A percentile compares a stretch with the other conserved stretches of the same genome.
phyloP scores from a whole-genome alignment of 768 basidiomycete species.

The Boletus fagicola region DNA sequence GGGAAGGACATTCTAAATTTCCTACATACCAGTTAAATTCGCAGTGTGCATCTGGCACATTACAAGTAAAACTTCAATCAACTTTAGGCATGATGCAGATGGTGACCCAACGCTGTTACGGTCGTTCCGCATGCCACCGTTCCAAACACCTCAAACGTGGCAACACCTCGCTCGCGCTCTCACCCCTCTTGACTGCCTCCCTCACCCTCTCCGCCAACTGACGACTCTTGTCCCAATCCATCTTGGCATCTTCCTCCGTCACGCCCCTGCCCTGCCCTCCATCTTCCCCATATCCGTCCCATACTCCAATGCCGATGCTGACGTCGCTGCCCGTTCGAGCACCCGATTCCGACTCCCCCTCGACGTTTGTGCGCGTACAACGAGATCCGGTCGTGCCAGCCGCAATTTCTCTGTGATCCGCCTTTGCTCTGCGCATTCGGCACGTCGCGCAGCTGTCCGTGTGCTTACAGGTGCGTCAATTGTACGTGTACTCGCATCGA shows the following conservation, averaged over 20 bases:
- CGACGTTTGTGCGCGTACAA: constrained; percentile 29
- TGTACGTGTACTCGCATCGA: neutral
- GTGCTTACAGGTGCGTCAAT: constrained; percentile 7
- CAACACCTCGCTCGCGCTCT: constrained; percentile 22
- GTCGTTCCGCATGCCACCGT: constrained; percentile 8
- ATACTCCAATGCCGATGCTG: neutral
- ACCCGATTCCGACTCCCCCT: constrained; percentile 12
- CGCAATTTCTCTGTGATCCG: constrained; percentile 41
- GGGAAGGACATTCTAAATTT: neutral
- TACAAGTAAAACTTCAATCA: neutral
- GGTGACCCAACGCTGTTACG: neutral
- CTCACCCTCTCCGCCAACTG: constrained; percentile 23
- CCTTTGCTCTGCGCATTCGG: constrained; percentile 19
- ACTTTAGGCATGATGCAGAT: neutral
- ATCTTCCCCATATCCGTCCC: neutral
- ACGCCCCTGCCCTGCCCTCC: no score
- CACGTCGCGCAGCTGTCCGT: constrained; percentile 20
- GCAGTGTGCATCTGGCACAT: neutral
- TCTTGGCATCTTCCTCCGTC: constrained; percentile 9
- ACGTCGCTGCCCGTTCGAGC: neutral
- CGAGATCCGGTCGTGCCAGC: constrained; percentile 43
- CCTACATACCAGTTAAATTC: neutral
- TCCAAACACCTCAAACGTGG: constrained; percentile 28
- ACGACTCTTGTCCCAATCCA: constrained; percentile 32
- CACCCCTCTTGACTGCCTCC: constrained; percentile 21